These are phyloP conservation scores for Colletotrichum scovillei DNA, from an alignment of 2,329 filamentous ascomycete species.

Conservation along the genomic window DNA sequence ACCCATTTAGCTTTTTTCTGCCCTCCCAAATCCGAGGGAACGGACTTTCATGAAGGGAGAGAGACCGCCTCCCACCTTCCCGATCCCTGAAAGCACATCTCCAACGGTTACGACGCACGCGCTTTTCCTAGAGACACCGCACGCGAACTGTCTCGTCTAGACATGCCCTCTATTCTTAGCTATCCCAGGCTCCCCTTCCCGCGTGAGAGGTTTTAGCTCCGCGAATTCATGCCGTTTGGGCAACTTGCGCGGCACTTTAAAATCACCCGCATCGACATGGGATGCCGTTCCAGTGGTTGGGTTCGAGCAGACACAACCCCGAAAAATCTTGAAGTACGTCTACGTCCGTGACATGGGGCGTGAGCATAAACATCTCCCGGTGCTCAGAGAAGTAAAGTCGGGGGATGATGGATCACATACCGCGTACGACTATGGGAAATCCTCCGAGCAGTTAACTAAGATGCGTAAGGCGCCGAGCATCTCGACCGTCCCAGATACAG, in stretches of 20 bases:
- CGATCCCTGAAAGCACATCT: not conserved
- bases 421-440: not conserved
- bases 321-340: not conserved
- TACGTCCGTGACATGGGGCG: not conserved
- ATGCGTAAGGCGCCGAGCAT: conserved; percentile 18
- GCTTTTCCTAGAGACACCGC: not conserved
- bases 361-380: not conserved
- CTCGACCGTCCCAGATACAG: conserved; percentile 8
- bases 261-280: conserved; percentile 18
- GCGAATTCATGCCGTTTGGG: conserved; percentile 27
- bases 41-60: not conserved
- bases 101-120: not conserved
- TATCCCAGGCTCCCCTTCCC: not conserved
- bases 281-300: conserved; percentile 9
- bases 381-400: not conserved
- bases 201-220: not conserved
- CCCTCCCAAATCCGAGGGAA: not conserved
- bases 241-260: conserved; percentile 13
- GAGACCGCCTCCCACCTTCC: not conserved
- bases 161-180: conserved; percentile 33
- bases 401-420: not conserved
- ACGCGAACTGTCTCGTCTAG: conserved; percentile 28
- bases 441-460: conserved; percentile 4
- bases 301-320: not conserved
- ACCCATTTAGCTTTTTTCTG: conserved; percentile 18